Conservation (phyloP, 345 rosid species). For the Populus deltoides region DNA sequence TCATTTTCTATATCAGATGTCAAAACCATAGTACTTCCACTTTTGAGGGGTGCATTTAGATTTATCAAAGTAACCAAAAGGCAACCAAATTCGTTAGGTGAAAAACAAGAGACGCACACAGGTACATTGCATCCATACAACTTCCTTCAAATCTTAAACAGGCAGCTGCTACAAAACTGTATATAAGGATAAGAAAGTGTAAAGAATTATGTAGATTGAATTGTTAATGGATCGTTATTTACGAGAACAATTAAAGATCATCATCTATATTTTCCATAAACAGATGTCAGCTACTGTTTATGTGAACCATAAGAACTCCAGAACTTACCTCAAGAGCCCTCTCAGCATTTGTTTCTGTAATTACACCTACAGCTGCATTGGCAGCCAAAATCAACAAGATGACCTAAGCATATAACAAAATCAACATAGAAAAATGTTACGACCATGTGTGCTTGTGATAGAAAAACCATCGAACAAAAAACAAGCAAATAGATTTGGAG, state of each 20-base stretch:
- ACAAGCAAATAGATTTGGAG: slow-evolving; percentile 11
- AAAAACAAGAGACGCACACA: background rate
- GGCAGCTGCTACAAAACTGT: background rate
- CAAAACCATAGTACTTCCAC: background rate
- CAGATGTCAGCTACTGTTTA: slow-evolving; percentile 1
- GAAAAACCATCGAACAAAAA: background rate
- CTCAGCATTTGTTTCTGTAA: slow-evolving; percentile 99
- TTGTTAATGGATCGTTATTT: background rate
- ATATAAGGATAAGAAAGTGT: background rate
- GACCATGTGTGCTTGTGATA: background rate
- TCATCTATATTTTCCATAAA: background rate
- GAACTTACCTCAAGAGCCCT: slow-evolving; percentile 87
- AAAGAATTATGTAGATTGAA: background rate
- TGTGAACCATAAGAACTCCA: slow-evolving; percentile 13
- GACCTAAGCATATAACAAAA: slow-evolving; percentile 48
- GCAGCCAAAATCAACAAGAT: slow-evolving; percentile 96
- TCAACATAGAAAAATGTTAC: slow-evolving; percentile 1
- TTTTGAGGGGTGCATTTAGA: background rate
- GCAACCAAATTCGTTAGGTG: background rate
- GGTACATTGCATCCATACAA: background rate
- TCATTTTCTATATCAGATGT: background rate
- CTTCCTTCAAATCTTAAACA: background rate
- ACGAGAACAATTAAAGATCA: background rate
- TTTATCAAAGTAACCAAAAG: background rate
- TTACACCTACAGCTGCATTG: slow-evolving; percentile 97